Evolutionary conservation across 106 monocot species (phyloP).

Genomic region (Dioscorea alata): DNA sequence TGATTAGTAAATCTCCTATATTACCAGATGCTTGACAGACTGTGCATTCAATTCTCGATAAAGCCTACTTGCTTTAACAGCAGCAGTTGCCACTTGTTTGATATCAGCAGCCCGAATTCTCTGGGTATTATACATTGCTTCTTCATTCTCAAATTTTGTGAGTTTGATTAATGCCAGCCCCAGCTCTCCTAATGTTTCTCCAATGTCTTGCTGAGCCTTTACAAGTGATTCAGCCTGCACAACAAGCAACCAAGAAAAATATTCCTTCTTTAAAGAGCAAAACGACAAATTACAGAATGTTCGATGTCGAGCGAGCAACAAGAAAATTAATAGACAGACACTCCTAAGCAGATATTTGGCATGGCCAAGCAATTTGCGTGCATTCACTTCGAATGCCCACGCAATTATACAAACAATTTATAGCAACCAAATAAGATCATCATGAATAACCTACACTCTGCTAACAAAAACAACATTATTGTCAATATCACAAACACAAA

Average conservation of each 20-base stretch:
- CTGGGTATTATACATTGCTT: slow-evolving; percentile 58
- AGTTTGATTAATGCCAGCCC: slow-evolving; percentile 83
- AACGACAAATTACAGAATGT: no score
- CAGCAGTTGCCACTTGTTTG: slow-evolving; percentile 70
- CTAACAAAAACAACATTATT: not conserved
- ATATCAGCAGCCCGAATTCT: slow-evolving; percentile 65
- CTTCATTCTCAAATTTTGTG: slow-evolving; percentile 81
- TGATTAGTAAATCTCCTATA: not conserved
- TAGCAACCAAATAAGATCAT: not conserved
- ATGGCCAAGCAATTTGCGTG: no score
- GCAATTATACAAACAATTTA: no score
- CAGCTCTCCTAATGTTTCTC: slow-evolving; percentile 86
- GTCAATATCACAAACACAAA: not conserved
- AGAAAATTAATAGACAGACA: no score
- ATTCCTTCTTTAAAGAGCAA: not conserved
- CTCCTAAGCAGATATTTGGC: no score
- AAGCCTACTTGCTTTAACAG: slow-evolving; percentile 87
- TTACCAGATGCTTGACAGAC: slow-evolving; percentile 90
- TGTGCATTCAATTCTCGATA: slow-evolving; percentile 83
- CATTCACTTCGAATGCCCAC: no score
- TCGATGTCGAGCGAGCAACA: no score
- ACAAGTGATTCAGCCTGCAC: slow-evolving; percentile 84
- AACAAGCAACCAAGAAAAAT: not conserved
- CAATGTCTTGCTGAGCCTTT: slow-evolving; percentile 85
- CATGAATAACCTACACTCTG: not conserved